Conservation (phyloP, 768 basidiomycete species). For the Pleurotus pulmonarius region DNA sequence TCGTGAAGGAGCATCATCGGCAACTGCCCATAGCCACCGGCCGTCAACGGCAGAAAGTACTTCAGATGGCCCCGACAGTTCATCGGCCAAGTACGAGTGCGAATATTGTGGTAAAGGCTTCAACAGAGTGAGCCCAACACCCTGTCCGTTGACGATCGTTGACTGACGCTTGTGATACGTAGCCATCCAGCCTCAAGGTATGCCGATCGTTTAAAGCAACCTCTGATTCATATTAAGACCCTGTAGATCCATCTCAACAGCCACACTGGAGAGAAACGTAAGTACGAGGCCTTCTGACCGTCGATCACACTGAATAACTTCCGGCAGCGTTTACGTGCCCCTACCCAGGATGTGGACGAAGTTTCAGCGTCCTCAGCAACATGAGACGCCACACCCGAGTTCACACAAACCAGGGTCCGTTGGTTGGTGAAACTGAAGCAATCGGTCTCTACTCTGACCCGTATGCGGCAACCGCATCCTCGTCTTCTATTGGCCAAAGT, state of each 20-base stretch:
- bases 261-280: constrained; percentile 84
- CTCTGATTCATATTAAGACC: constrained; percentile 10
- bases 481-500: constrained; percentile 8
- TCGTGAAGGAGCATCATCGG: constrained; percentile 7
- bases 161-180: neutral
- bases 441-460: constrained; percentile 4
- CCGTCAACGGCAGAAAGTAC: neutral
- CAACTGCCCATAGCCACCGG: neutral
- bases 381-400: constrained; percentile 85
- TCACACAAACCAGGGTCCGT: constrained; percentile 34
- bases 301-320: constrained; percentile 12
- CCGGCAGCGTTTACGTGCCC: constrained; percentile 70
- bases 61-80: constrained; percentile 14
- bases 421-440: neutral
- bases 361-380: constrained; percentile 85
- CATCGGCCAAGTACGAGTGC: constrained; percentile 66
- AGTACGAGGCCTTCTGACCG: constrained; percentile 25
- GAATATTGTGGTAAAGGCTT: constrained; percentile 78
- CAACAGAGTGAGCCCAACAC: constrained; percentile 37
- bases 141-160: neutral
- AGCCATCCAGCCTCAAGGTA: constrained; percentile 78
- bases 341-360: constrained; percentile 69
- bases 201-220: constrained; percentile 10
- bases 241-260: constrained; percentile 77
- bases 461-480: constrained; percentile 9